These are phyloP conservation scores for Lantana camara DNA, from an alignment of 257 asterid species.

Conservation along the genomic window DNA sequence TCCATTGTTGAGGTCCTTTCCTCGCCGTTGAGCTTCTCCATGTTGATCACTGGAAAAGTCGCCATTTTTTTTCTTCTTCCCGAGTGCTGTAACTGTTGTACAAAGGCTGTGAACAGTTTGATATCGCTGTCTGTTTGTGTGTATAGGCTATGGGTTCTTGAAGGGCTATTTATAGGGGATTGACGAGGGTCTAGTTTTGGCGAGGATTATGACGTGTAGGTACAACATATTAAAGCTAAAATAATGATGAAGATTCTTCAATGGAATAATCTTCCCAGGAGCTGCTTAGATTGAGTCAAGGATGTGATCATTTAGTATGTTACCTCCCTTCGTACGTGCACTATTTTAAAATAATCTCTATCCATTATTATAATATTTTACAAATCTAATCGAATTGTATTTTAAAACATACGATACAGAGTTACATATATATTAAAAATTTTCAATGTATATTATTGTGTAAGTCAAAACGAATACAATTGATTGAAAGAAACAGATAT, in stretches of 20 bases:
- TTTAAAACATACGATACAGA: too few species aligned
- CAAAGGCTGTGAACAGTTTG: too few species aligned
- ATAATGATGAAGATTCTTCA: not conserved
- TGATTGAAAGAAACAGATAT: too few species aligned
- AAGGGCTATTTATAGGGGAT: slow-evolving; percentile 39
- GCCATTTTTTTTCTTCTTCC: slow-evolving; percentile 36
- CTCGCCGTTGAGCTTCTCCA: slow-evolving; percentile 55
- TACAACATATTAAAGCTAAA: not conserved
- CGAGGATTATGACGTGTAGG: slow-evolving; percentile 11
- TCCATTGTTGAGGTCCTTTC: slow-evolving; percentile 49
- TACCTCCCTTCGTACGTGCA: too few species aligned
- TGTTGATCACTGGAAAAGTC: slow-evolving; percentile 49
- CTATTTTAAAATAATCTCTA: too few species aligned
- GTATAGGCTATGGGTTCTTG: not conserved
- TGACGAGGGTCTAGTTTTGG: slow-evolving; percentile 1
- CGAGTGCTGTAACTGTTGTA: too few species aligned
- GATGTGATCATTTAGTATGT: too few species aligned
- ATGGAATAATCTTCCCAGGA: not conserved
- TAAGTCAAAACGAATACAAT: too few species aligned
- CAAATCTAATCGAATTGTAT: too few species aligned
- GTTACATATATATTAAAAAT: too few species aligned
- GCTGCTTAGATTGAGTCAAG: not conserved
- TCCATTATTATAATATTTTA: too few species aligned
- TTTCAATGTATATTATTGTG: too few species aligned
- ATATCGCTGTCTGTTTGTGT: not conserved